Base-by-base conservation (phyloP, 208 protist genomes). In the Crithidia thermophila region DNA sequence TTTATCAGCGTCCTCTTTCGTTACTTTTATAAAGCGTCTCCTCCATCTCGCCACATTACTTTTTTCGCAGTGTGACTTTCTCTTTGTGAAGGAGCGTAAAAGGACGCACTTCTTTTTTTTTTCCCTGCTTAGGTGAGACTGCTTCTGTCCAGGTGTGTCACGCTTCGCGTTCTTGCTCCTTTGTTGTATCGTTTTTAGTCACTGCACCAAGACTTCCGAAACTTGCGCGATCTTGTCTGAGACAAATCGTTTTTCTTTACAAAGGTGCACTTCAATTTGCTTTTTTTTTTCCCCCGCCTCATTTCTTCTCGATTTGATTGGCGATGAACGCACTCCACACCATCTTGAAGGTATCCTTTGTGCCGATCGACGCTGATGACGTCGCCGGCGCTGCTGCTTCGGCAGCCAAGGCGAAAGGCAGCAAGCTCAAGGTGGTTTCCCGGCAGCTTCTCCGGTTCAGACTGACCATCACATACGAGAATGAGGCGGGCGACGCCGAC, bases 401-500 rank as follows among this genome's bases (percentile, higher is more conserved):
- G 28, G 4, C 28, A 7, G 27, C 42, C 11, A 62, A 62, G 31
- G 42, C 28, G 1, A 39, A 39, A 36, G 27, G 23, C 9, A 51
- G 64, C 21, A 64, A 47, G 36, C 53, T 79, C 46, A 59, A 70
- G 20, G 52, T 88, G 34, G 37, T 82, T 27, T 77, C 78, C 28
- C 68, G 78, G 27, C 78, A 88, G 63, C 46, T 72, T 1, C 46
- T 88, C n/a, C 61, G 66, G 20, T 82, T 84, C 53, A 56, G 67
- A 20, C 75, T 88, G 31, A 73, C 72, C 34, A 67, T 84, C 31
- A 65, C 67, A 9, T 79, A 77, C 37, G 62, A 63, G 36, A 82
- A 84, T 43, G 57, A 62, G 34, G 52, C 23, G 14, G 46, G 56
- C 21, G 60, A 77, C 46, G 65, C 23, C 3, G 46, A 74, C 13